Percentiles rank a stretch among this genome's conserved stretches.
phyloP scores from a whole-genome alignment of 495 filamentous ascomycete species.

The Platismatia glauca region DNA sequence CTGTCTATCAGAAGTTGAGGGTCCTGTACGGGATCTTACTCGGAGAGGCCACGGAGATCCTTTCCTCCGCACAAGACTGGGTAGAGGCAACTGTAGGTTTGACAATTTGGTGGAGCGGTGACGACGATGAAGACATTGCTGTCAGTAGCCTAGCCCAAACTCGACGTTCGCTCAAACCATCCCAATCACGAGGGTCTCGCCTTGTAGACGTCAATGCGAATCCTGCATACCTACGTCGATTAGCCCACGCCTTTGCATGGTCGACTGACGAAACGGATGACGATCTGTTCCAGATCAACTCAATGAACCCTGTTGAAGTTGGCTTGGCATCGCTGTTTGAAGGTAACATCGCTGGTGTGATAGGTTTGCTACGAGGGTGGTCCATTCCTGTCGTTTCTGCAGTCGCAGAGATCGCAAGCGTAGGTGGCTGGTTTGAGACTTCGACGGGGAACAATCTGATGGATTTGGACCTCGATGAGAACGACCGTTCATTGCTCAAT shows the following conservation, averaged over 20 bases:
- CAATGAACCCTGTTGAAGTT: slow-evolving; percentile 62
- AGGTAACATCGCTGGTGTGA: slow-evolving; percentile 60
- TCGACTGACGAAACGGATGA: slow-evolving; percentile 40
- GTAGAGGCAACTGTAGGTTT: slow-evolving; percentile 73
- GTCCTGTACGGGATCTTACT: slow-evolving; percentile 67
- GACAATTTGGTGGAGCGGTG: slow-evolving; percentile 82
- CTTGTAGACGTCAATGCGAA: slow-evolving; percentile 38
- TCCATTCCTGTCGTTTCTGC: slow-evolving; percentile 66
- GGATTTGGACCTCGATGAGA: slow-evolving; percentile 40
- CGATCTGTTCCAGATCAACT: slow-evolving; percentile 57
- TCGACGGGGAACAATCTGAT: slow-evolving; percentile 23
- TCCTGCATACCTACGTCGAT: slow-evolving; percentile 44
- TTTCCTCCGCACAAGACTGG: slow-evolving; percentile 69
- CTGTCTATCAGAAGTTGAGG: slow-evolving; percentile 70
- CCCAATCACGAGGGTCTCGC: slow-evolving; percentile 23
- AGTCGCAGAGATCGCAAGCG: slow-evolving; percentile 67
- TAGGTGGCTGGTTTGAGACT: slow-evolving; percentile 61
- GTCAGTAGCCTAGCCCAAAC: slow-evolving; percentile 28
- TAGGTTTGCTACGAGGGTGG: slow-evolving; percentile 67
- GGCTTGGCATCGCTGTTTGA: slow-evolving; percentile 71
- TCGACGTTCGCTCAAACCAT: slow-evolving; percentile 27
- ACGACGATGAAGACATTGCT: slow-evolving; percentile 43
- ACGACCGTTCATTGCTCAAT: slow-evolving; percentile 54
- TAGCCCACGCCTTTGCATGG: slow-evolving; percentile 42
- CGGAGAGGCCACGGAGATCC: slow-evolving; percentile 59